phyloP scores from a whole-genome alignment of 345 rosid genomes.

The Lenwebbia sp. region DNA sequence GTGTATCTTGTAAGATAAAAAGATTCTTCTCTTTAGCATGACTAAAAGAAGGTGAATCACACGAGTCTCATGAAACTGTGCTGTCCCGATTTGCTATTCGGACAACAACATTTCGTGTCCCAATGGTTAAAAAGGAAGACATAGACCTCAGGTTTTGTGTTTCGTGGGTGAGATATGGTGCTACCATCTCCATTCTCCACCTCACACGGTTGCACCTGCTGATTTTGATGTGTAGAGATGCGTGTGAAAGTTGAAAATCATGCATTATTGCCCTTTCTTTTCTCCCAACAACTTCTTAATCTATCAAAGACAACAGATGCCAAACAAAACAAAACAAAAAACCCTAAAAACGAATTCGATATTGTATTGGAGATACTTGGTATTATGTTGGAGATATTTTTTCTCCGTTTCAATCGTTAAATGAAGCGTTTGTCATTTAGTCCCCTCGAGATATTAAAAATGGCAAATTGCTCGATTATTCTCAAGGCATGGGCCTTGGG shows the following conservation, averaged over 20 bases:
- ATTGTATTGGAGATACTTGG: background rate
- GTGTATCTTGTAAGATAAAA: background rate
- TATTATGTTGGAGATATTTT: background rate
- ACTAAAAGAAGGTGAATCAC: background rate
- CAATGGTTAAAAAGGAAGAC: background rate
- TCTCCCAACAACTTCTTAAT: background rate
- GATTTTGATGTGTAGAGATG: background rate
- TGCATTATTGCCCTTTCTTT: conserved; percentile 50
- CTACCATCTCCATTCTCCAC: background rate
- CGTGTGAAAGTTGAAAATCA: conserved; percentile 9
- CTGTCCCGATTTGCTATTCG: background rate
- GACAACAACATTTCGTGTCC: background rate
- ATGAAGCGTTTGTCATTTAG: background rate
- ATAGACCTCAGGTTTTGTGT: background rate
- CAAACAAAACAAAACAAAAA: background rate
- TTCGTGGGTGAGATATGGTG: background rate
- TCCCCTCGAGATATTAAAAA: background rate
- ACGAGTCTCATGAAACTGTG: background rate
- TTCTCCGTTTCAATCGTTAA: background rate
- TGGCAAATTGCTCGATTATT: background rate
- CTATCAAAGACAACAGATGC: background rate
- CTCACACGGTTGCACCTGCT: background rate
- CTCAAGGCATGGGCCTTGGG: background rate
- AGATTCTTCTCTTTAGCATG: background rate
- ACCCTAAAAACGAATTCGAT: background rate